Evolutionary conservation across 345 rosid genomes (phyloP), one percentile per base, ranked within the genome.

Genomic region (Camelina neglecta): DNA sequence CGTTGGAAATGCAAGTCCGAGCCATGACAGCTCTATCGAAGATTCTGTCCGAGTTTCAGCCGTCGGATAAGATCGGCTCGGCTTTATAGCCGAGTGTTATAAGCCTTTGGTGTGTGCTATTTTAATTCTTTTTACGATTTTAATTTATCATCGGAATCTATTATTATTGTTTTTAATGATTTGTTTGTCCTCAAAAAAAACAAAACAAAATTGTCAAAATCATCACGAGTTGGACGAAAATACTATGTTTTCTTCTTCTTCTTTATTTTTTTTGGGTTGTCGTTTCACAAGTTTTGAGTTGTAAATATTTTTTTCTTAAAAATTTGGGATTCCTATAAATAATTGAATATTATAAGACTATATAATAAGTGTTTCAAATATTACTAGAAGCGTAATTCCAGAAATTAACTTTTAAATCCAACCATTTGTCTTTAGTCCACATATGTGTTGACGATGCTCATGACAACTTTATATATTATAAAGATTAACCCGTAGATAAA

Each of bases 1-100:
- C 99, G 49, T 79, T 93, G 71, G 96, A 96, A 93, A 96, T 93
- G 99, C 99, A 96, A 76, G 89, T 93, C 35, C 75, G 93, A 79
- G 93, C 98, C 82, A 89, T 96, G 99, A 84, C 71, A 11, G 88
- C 88, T 69, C 74, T 96, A 21, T 82, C 93, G 6, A 88, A 87
- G 65, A 78, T 73, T 53, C 54, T 78, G 60, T 44, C 81, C 10
- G 78, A 72, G 36, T 53, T 73, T 60, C 58, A 72, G 69, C 65
- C 65, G 65, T 60, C 59, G 6, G 24, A 33, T 44, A 67, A 53
- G 8, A 50, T 61, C 36, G 70, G 74, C 70, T 78, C 74, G n/a
- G 78, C 44, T 36, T 69, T 39, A 58, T 62, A 76, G 69, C 63
- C 41, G 61, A 38, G 21, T 23, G 18, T 24, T 24, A 29, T 63